A percentile compares a stretch with the other conserved stretches of the same genome.
Evolutionary conservation across 2,329 filamentous ascomycete species (phyloP).

Genomic region (Verticillium albo-atrum): DNA sequence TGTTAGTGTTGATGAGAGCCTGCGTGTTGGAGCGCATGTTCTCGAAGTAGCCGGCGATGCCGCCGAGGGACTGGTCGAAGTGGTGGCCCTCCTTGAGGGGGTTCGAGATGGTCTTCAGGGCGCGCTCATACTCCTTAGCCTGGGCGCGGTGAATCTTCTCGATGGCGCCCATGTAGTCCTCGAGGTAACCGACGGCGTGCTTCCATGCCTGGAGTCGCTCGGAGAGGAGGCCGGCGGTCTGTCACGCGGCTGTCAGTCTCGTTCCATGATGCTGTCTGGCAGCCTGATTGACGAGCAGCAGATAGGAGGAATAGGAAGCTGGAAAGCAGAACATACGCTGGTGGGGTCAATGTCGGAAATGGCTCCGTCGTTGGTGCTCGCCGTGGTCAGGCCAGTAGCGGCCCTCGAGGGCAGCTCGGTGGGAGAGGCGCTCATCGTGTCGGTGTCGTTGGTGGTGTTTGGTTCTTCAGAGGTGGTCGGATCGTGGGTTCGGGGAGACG

Average conservation of each 20-base stretch:
- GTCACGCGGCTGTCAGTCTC: not conserved
- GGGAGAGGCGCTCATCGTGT: constrained; percentile 21
- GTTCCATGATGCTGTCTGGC: too few relatives aligned
- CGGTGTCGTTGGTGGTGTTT: not conserved
- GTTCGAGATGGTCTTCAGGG: constrained; percentile 83
- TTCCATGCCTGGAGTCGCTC: constrained; percentile 95
- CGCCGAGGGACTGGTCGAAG: constrained; percentile 86
- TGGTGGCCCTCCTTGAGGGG: constrained; percentile 88
- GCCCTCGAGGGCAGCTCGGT: constrained; percentile 39
- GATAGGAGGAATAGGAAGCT: not conserved
- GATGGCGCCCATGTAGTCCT: constrained; percentile 81
- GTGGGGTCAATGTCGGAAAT: constrained; percentile 54
- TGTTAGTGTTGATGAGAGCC: constrained; percentile 81
- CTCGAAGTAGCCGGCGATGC: constrained; percentile 86
- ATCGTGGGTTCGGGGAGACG: too few relatives aligned
- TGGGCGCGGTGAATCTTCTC: constrained; percentile 83
- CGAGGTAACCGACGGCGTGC: constrained; percentile 84
- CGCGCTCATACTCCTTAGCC: constrained; percentile 92
- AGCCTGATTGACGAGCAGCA: too few relatives aligned
- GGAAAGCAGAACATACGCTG: constrained; percentile 38
- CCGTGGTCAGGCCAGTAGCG: constrained; percentile 28
- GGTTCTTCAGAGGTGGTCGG: constrained; percentile 7
- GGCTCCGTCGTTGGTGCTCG: constrained; percentile 45
- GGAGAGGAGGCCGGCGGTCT: constrained; percentile 76
- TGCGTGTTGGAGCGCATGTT: constrained; percentile 92